phyloP scores from a whole-genome alignment of 805 yeast species.

The Monosporozyma servazzii region DNA sequence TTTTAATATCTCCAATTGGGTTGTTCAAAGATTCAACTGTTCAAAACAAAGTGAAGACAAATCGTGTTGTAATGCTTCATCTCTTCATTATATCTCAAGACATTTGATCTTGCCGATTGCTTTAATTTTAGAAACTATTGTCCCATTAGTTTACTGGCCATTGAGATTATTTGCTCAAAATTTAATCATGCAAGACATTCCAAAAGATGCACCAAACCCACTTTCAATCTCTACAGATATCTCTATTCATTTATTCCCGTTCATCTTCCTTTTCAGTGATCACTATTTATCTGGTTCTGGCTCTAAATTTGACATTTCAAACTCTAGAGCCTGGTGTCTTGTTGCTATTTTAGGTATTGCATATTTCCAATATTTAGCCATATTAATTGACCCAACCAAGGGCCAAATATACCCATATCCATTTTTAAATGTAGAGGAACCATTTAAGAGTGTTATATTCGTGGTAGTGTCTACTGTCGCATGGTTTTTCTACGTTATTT shows the following conservation, averaged over 20 bases:
- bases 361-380: constrained; percentile 47
- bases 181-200: constrained; percentile 35
- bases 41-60: background rate
- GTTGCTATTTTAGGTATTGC: constrained; percentile 34
- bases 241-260: constrained; percentile 52
- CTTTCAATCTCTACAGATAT: constrained; percentile 46
- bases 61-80: background rate
- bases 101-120: constrained; percentile 39
- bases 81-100: constrained; percentile 25
- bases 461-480: constrained; percentile 35
- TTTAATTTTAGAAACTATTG: constrained; percentile 50
- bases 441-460: constrained; percentile 41
- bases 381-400: constrained; percentile 36
- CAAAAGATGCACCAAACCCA: constrained; percentile 13
- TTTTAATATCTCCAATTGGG: constrained; percentile 34
- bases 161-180: constrained; percentile 43
- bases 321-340: constrained; percentile 33
- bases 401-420: constrained; percentile 59
- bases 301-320: constrained; percentile 30
- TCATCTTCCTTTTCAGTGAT: constrained; percentile 42
- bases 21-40: constrained; percentile 8
- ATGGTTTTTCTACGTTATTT: constrained; percentile 23
- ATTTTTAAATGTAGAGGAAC: constrained; percentile 46
- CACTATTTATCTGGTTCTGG: constrained; percentile 41
- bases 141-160: constrained; percentile 62